Evolutionary conservation across 2,329 filamentous ascomycete genomes (phyloP), one percentile per base, ranked within the genome.

Genomic region (Trichoderma lentiforme): DNA sequence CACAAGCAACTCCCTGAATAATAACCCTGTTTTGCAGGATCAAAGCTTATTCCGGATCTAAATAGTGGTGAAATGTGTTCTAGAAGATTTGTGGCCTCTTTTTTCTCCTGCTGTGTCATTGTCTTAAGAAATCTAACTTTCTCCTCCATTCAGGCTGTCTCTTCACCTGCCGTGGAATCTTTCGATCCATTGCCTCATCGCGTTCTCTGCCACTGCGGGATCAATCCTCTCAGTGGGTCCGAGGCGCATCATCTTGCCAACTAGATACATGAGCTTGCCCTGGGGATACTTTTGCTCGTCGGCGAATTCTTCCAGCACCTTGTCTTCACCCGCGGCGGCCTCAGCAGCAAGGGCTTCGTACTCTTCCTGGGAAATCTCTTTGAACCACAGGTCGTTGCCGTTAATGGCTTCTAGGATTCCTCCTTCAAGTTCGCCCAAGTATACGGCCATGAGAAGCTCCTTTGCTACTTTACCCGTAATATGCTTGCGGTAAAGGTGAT

Each of bases 241-340:
- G 1, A 84, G 76, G 5, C 83, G 82, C 81, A 90, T 86, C 85
- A 90, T 87, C 79, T 85, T 87, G 24, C 88, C 88, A 6, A 90
- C 85, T 2, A 90, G 80, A 74, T 85, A 89, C 87, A 89, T 89
- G 60, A 90, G 83, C 79, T 89, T 90, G 0, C 88, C 88, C 71
- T 86, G 83, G 0, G 87, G 88, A 72, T 85, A 87, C 65, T 81
- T 81, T 51, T 81, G 81, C 68, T 82, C 83, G 39, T 77, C 73
- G 47, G 80, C 72, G 73, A 89, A 88, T 74, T 85, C 83, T 58
- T 75, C 77, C 70, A 89, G 73, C 1, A 87, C 80, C 72, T 83
- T 82, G 0, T 85, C 82, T 74, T 89, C 85, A 1, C 82, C 84
- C 28, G 81, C 78, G 6, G 87, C 74, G 0, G 83, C 85, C 47